A percentile compares a stretch with the other conserved stretches of the same genome.
These are phyloP conservation scores for Borovskyia barvae DNA, from an alignment of 208 protist species.

Conservation along the genomic window DNA sequence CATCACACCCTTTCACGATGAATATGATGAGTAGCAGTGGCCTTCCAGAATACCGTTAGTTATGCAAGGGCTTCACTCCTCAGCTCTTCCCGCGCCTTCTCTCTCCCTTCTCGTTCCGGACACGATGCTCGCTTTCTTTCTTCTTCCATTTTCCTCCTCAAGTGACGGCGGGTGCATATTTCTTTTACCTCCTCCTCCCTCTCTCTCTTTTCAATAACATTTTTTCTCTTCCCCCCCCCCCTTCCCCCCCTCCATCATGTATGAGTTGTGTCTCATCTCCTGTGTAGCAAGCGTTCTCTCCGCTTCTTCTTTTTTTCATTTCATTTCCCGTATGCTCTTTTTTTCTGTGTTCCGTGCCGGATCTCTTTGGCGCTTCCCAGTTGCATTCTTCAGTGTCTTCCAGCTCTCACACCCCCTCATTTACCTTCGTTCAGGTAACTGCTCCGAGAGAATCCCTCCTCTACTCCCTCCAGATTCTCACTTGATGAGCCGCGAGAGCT, in stretches of 20 bases:
- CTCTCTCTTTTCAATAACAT: background rate
- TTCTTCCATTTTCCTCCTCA: constrained; percentile 4
- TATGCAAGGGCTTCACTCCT: background rate
- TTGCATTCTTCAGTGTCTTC: too few relatives aligned
- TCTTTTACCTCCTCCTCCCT: background rate
- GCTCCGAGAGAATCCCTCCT: too few relatives aligned
- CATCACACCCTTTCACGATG: constrained; percentile 44
- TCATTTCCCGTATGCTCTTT: background rate
- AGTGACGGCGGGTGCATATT: background rate
- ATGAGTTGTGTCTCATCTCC: background rate
- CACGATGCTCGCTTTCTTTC: background rate
- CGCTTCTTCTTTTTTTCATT: background rate
- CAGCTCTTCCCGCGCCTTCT: background rate
- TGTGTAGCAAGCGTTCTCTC: background rate
- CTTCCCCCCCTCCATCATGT: background rate
- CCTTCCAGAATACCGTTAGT: constrained; percentile 29
- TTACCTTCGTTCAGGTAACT: too few relatives aligned
- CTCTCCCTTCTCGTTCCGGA: too few relatives aligned
- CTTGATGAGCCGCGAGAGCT: too few relatives aligned
- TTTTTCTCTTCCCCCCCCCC: background rate
- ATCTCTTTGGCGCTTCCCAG: too few relatives aligned
- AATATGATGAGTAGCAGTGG: constrained; percentile 37
- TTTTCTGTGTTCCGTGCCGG: constrained; percentile 3
- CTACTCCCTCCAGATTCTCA: too few relatives aligned
- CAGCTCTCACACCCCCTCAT: too few relatives aligned